phyloP scores from a whole-genome alignment of 306 rosid species.

The Sophora flavescens region DNA sequence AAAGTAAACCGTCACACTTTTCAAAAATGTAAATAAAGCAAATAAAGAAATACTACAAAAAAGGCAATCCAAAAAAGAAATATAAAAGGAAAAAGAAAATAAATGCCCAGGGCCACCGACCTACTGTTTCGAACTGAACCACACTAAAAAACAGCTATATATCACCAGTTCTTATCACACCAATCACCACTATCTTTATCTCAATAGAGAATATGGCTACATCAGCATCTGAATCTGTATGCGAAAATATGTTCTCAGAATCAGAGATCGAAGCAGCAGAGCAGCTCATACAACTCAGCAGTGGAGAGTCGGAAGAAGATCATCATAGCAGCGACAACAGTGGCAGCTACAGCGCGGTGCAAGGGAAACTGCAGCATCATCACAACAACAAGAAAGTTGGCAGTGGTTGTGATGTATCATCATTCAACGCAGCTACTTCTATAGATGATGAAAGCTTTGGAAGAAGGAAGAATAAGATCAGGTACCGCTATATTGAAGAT shows the following conservation, averaged over 20 bases:
- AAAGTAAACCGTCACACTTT: too few species aligned
- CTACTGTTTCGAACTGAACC: not conserved
- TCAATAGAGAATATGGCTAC: constrained; percentile 38
- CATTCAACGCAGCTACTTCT: too few species aligned
- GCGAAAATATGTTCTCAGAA: constrained; percentile 42
- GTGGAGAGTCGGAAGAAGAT: too few species aligned
- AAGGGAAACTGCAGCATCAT: too few species aligned
- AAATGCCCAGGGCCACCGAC: not conserved
- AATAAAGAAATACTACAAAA: not conserved
- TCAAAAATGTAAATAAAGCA: not conserved
- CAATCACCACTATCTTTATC: not conserved
- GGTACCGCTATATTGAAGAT: constrained; percentile 25
- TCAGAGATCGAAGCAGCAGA: constrained; percentile 64
- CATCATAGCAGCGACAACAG: too few species aligned
- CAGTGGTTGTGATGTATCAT: too few species aligned
- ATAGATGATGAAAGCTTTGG: too few species aligned
- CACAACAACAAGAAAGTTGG: too few species aligned
- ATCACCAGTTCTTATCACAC: not conserved
- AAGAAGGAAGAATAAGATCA: too few species aligned
- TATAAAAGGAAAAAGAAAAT: not conserved
- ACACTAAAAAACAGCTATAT: not conserved
- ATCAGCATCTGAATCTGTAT: constrained; percentile 5
- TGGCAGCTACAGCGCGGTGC: too few species aligned
- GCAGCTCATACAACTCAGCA: constrained; percentile 64
- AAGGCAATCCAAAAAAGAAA: not conserved